A percentile compares a stretch with the other conserved stretches of the same genome.
Evolutionary conservation across 495 filamentous ascomycete genomes (phyloP).

Genomic region (Talaromyces wortmannii): DNA sequence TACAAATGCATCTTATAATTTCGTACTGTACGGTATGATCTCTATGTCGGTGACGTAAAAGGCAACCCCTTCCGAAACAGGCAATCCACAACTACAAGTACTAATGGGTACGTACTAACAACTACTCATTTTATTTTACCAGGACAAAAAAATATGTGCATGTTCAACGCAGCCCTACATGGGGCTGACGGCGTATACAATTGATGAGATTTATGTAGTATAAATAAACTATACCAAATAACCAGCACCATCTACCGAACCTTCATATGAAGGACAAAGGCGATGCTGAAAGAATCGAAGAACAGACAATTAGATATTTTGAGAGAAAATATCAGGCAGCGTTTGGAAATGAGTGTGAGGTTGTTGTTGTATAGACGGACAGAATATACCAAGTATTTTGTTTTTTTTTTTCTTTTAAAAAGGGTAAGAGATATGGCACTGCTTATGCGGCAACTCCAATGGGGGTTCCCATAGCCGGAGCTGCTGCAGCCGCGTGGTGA

Average conservation of each 20-base stretch:
- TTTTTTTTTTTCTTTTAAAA: background rate
- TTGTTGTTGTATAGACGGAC: constrained; percentile 6
- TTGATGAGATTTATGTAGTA: background rate
- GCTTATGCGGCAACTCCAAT: constrained; percentile 25
- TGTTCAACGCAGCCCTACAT: constrained; percentile 1
- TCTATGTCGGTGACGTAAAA: no score
- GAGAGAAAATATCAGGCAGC: background rate
- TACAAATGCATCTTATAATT: no score
- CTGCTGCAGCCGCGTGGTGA: constrained; percentile 13
- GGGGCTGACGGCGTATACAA: constrained; percentile 5
- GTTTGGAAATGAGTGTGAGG: no score
- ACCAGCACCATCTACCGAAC: background rate
- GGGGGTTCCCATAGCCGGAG: constrained; percentile 11
- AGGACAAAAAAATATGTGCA: no score
- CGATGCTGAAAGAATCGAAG: constrained; percentile 5
- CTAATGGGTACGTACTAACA: no score
- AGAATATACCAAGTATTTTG: background rate
- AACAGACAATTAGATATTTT: constrained; percentile 13
- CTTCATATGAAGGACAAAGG: background rate
- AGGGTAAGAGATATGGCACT: background rate
- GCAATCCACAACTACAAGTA: no score
- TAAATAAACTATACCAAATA: background rate
- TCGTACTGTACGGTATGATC: no score
- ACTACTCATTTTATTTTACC: no score
- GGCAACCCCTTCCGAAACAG: no score